phyloP scores from a whole-genome alignment of 2,329 filamentous ascomycete genomes.

The Cyphellophora attinorum region DNA sequence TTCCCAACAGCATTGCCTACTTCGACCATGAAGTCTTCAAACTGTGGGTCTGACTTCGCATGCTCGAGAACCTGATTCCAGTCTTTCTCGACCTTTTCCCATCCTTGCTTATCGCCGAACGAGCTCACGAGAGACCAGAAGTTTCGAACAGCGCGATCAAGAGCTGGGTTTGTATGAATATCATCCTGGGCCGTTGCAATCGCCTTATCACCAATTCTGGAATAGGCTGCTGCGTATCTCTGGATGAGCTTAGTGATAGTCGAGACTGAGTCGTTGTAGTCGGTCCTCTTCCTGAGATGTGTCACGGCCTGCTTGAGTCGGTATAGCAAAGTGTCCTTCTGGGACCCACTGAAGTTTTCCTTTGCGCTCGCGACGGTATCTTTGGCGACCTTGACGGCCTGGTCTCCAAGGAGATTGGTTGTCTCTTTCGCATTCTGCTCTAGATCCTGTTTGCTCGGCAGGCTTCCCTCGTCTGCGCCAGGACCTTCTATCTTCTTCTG shows the following conservation, averaged over 20 bases:
- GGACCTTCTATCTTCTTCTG: slow-evolving; percentile 41
- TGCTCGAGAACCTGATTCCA: slow-evolving; percentile 66
- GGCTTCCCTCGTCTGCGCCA: slow-evolving; percentile 32
- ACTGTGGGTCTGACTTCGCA: slow-evolving; percentile 67
- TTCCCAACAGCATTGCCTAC: slow-evolving; percentile 66
- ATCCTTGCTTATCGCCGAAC: slow-evolving; percentile 64
- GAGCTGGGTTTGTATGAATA: slow-evolving; percentile 61
- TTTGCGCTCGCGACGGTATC: slow-evolving; percentile 61
- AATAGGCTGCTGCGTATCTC: slow-evolving; percentile 69
- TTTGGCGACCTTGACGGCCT: slow-evolving; percentile 30
- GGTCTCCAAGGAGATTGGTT: slow-evolving; percentile 28
- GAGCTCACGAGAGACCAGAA: slow-evolving; percentile 73
- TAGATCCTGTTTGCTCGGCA: slow-evolving; percentile 54
- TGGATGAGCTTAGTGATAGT: slow-evolving; percentile 66
- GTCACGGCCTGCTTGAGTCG: slow-evolving; percentile 68
- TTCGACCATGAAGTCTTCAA: slow-evolving; percentile 67
- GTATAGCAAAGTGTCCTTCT: slow-evolving; percentile 62
- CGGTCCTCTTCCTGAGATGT: slow-evolving; percentile 63
- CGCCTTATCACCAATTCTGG: slow-evolving; percentile 59
- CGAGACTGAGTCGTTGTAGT: slow-evolving; percentile 81
- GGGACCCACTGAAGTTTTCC: slow-evolving; percentile 62
- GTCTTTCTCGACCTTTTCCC: slow-evolving; percentile 62
- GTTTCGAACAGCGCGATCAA: slow-evolving; percentile 66
- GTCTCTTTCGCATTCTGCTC: slow-evolving; percentile 48
- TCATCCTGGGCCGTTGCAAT: slow-evolving; percentile 59